These are phyloP conservation scores for Verticillium klebahnii DNA, from an alignment of 2,329 filamentous ascomycete species.

Conservation along the genomic window DNA sequence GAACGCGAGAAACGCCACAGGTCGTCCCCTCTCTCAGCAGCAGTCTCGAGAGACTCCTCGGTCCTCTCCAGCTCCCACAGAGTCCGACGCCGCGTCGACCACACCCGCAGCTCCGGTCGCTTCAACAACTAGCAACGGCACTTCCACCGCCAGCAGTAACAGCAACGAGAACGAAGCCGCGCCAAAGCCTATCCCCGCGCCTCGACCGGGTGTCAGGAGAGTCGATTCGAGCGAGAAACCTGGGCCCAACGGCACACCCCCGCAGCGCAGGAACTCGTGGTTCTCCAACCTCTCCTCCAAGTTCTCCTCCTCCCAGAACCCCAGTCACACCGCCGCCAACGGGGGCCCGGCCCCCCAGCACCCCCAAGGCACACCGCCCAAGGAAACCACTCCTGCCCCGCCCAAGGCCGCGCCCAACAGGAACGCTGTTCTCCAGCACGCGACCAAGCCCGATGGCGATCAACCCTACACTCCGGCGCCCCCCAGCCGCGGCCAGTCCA, in stretches of 20 bases:
- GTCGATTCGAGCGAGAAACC: constrained; percentile 25
- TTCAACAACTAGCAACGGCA: constrained; percentile 3
- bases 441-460: constrained; percentile 50
- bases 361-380: constrained; percentile 26
- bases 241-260: constrained; percentile 24
- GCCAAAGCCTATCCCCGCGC: constrained; percentile 20
- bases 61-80: neutral
- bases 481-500: constrained; percentile 62
- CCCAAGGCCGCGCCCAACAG: constrained; percentile 47
- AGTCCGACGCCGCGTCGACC: neutral
- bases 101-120: constrained; percentile 3
- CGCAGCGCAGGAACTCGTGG: constrained; percentile 72
- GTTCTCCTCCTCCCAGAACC: constrained; percentile 62
- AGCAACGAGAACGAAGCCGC: constrained; percentile 8
- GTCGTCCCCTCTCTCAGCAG: constrained; percentile 12
- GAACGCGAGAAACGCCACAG: constrained; percentile 7
- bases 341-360: constrained; percentile 19
- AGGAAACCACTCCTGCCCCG: constrained; percentile 20
- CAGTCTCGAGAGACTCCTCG: constrained; percentile 12
- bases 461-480: constrained; percentile 70
- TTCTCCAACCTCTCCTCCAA: constrained; percentile 91
- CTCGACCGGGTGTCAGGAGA: constrained; percentile 24
- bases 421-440: constrained; percentile 57
- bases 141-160: constrained; percentile 4
- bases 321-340: constrained; percentile 27